Evolutionary conservation across 768 basidiomycete genomes (phyloP), one percentile per base, ranked within the genome.

Genomic region (Auriscalpium orientale): DNA sequence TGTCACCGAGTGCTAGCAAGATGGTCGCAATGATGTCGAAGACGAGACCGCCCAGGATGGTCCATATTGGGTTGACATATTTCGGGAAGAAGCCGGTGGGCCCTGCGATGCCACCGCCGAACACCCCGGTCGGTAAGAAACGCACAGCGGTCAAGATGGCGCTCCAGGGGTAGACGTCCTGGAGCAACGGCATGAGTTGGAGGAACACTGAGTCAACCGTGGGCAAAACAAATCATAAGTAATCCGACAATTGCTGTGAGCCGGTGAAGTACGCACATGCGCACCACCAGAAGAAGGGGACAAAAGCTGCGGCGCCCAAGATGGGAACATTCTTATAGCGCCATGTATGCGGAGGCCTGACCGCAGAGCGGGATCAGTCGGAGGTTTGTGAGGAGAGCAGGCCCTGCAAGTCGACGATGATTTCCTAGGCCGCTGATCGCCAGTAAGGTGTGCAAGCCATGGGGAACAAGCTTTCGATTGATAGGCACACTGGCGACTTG

Each of bases 271-370:
- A 43, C 40, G 40, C 8, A 43, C 40, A 43, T 18, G 40, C 1
- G 18, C 3, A 43, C 70, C 69, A 76, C 74, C 74, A 76, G 49
- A 72, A 66, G 64, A 63, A 72, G 10, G 74, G 72, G 16, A 73
- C 49, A 12, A 74, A 67, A 21, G 72, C 67, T 8, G 68, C 54
- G n/a, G 63, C 68, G 52, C 73, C 66, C 0, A 76, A 62, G 49
- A 75, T 66, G 8, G 67, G 51, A 52, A 76, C 72, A 65, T 76
- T 76, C 10, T 63, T 60, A 49, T 72, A 68, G 58, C 67, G 68
- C 74, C 74, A 75, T 15, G 68, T 70, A 28, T 55, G 48, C 1
- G 72, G 72, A 7, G 72, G 72, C 21, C 68, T 69, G 18, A 15
- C 38, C 10, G 38, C n/a, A n/a, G n/a, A n/a, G n/a, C n/a, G n/a